Conservation (phyloP, 2,329 filamentous ascomycete species). For the Trichoderma endophyticum region DNA sequence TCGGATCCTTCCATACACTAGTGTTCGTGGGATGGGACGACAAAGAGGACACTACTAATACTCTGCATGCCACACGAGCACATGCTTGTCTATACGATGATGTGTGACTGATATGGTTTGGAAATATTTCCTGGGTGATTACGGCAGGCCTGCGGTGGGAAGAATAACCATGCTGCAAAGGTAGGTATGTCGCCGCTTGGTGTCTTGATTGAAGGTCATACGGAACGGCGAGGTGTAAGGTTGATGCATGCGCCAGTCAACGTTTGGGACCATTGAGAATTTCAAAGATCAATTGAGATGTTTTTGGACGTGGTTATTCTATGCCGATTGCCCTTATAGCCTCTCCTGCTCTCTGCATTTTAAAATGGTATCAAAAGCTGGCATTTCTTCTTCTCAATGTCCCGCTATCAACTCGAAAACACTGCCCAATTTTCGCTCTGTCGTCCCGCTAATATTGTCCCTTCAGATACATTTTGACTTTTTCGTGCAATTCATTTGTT, state of each 20-base stretch:
- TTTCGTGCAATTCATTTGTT: not conserved
- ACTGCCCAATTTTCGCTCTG: not conserved
- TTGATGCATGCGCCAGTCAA: not conserved
- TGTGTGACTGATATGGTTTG: no score
- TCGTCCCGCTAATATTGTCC: not conserved
- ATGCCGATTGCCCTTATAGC: not conserved
- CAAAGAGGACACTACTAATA: not conserved
- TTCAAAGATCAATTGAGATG: not conserved
- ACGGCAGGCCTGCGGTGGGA: not conserved
- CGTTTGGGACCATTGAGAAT: not conserved
- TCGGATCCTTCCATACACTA: not conserved
- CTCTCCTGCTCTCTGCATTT: not conserved
- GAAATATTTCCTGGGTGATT: not conserved
- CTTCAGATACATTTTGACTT: not conserved
- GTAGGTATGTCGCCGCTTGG: not conserved
- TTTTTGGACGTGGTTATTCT: not conserved
- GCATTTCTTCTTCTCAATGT: not conserved
- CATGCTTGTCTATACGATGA: not conserved
- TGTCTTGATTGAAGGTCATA: not conserved
- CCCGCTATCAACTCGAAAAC: not conserved
- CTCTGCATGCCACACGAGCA: not conserved
- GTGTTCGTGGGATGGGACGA: not conserved
- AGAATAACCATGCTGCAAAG: not conserved
- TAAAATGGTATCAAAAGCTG: constrained; percentile 6
- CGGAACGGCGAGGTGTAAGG: not conserved